Conservation (phyloP, 2,329 filamentous ascomycete species). For the Curvularia sp. region DNA sequence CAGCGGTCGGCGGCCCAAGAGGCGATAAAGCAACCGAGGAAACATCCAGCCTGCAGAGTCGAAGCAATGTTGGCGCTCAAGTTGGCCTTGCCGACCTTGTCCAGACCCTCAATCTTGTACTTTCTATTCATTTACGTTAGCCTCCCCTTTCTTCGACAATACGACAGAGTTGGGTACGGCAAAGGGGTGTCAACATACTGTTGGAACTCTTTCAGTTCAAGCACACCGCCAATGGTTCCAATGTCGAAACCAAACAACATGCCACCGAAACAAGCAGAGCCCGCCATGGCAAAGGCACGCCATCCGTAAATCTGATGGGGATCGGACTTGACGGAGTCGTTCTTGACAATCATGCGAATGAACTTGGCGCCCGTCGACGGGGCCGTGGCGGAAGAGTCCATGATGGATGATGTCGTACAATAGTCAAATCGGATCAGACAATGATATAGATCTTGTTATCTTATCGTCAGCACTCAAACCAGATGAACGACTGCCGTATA, state of each 20-base stretch:
- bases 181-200: slow-evolving; percentile 48
- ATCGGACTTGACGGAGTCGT: slow-evolving; percentile 74
- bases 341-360: slow-evolving; percentile 67
- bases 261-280: slow-evolving; percentile 72
- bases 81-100: slow-evolving; percentile 57
- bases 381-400: slow-evolving; percentile 8
- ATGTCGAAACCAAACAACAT: slow-evolving; percentile 72
- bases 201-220: slow-evolving; percentile 67
- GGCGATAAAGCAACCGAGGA: slow-evolving; percentile 68
- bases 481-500: neutral
- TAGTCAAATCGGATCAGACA: neutral
- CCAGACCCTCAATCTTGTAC: slow-evolving; percentile 58
- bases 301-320: slow-evolving; percentile 74
- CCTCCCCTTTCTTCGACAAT: neutral
- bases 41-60: slow-evolving; percentile 73
- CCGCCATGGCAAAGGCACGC: slow-evolving; percentile 70
- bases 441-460: neutral
- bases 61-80: slow-evolving; percentile 73
- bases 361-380: slow-evolving; percentile 47
- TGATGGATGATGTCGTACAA: slow-evolving; percentile 10
- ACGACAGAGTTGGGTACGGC: neutral
- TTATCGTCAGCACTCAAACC: slow-evolving; percentile 4
- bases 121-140: slow-evolving; percentile 50
- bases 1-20: slow-evolving; percentile 62
- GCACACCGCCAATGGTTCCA: slow-evolving; percentile 72